Base-by-base conservation (phyloP, 768 basidiomycete genomes). In the Cyathus striatus region DNA sequence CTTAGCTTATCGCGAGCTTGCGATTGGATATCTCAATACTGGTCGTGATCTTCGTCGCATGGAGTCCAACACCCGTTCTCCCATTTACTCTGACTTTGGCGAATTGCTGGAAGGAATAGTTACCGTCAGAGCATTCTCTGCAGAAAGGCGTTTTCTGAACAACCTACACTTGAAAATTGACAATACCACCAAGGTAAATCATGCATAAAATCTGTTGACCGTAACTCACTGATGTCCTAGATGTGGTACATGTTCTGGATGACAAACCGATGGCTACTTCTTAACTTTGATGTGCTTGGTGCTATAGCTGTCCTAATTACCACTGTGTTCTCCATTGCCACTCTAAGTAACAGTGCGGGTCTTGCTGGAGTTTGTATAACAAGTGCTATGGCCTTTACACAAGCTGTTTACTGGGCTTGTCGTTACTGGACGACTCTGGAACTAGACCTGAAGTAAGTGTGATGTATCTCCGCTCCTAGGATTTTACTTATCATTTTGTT, bases 191-290 rank as follows among this genome's bases (percentile, higher is more conserved):
- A 79, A 83, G 78, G 86, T 84, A 44, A 27, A 50, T 20, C 3
- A 41, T 1, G 4, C 7, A 45, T 43, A 16, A 39, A 16, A 18
- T 21, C 13, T 21, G 47, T 17, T 13, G 16, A 38, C 1, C 27
- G 34, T 18, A 6, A 23, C 14, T 21, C 18, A 13, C 32, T 23
- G 7, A 17, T 44, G 37, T 40, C 17, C 21, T 46, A 81, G 82
- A 86, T 88, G 85, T 88, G 83, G 84, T 88, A 90, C 56, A 75
- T 67, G 12, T 86, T 86, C 62, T 91, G 90, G 90, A 90, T 92
- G 89, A 83, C 80, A 5, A 91, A 89, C 51, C 69, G 90, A 40
- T 91, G 86, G 89, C 70, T 95, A 2, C 64, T 93, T 25, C 61
- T 94, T 43, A 81, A 87, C 48, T 94, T 91, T 56, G 92, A 96